These are phyloP conservation scores for Cyclaneusma minus DNA, from an alignment of 2,329 filamentous ascomycete species.

Conservation along the genomic window DNA sequence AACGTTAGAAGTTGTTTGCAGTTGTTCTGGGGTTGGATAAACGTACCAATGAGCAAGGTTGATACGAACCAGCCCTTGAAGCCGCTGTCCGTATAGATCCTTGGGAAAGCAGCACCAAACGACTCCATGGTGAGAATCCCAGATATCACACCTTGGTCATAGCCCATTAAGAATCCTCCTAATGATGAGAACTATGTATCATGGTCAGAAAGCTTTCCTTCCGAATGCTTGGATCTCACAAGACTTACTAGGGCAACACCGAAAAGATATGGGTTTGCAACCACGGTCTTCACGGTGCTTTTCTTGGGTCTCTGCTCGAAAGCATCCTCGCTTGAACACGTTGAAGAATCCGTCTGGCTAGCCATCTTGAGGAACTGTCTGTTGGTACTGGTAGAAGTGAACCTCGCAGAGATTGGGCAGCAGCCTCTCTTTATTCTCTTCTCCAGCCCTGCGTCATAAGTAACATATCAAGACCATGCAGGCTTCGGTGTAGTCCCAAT, in stretches of 20 bases:
- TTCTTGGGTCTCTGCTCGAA: no score
- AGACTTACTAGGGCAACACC: slow-evolving; percentile 21
- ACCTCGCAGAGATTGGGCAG: no score
- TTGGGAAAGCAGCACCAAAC: slow-evolving; percentile 23
- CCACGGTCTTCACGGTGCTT: no score
- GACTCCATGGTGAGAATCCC: slow-evolving; percentile 30
- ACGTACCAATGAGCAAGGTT: slow-evolving; percentile 26
- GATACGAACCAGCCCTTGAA: slow-evolving; percentile 39
- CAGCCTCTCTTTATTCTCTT: no score
- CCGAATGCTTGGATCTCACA: neutral
- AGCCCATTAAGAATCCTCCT: slow-evolving; percentile 28
- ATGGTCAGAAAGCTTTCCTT: slow-evolving; percentile 1
- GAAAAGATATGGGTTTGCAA: slow-evolving; percentile 21
- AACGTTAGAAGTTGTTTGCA: neutral
- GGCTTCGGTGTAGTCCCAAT: no score
- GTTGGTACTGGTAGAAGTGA: no score
- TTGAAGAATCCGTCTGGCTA: no score
- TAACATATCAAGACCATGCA: no score
- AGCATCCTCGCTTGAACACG: no score
- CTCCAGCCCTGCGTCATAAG: no score
- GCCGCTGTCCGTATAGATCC: slow-evolving; percentile 25
- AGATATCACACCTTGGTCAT: slow-evolving; percentile 31
- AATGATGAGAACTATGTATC: slow-evolving; percentile 23
- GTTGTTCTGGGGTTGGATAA: no score
- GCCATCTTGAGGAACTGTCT: no score